Evolutionary conservation across 495 filamentous ascomycete genomes (phyloP), one percentile per base, ranked within the genome.

Genomic region (Paragyromitra xinjiangensis): DNA sequence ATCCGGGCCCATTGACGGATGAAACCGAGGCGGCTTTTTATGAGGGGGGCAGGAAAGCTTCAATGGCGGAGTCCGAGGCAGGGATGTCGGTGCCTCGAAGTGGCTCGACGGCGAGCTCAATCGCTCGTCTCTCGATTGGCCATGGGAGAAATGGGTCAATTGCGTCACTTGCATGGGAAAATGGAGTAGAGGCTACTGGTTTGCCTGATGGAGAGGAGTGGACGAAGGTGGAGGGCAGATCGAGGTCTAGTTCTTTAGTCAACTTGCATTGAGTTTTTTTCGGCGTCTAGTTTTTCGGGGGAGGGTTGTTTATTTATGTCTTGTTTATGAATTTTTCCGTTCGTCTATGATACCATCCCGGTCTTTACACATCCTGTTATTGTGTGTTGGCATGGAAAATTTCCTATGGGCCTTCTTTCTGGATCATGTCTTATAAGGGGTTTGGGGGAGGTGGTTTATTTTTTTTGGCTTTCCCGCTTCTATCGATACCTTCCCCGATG

Each of bases 331-430:
- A 50, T 69, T 45, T 78, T 56, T 59, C 50, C 51, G 11, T 73
- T 79, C 64, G 67, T 73, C 48, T 72, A 79, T 79, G 77, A 79
- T 79, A 79, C 77, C 77, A 79, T 79, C 66, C 77, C 68, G 37
- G 77, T 78, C 66, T 78, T 73, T 72, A 77, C 74, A 77, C 62
- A 72, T 64, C 34, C 44, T 22, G 48, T 58, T 77, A 64, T 48
- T 56, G 68, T 77, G 68, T 73, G 70, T 73, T 77, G 69, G 61
- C 61, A 71, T 73, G 69, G 64, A 50, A 66, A 34, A 77, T 77
- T 77, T 72, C 74, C 68, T 77, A 73, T 67, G 61, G 61, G 51
- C 74, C 61, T 77, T 73, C 74, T 73, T 77, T 61, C 69, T 75
- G 65, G 65, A 64, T 75, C 22, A 66, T 29, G 40, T 68, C 55